Base-by-base conservation (phyloP, 352 stramenopile genomes). In the Sclerospora graminicola region DNA sequence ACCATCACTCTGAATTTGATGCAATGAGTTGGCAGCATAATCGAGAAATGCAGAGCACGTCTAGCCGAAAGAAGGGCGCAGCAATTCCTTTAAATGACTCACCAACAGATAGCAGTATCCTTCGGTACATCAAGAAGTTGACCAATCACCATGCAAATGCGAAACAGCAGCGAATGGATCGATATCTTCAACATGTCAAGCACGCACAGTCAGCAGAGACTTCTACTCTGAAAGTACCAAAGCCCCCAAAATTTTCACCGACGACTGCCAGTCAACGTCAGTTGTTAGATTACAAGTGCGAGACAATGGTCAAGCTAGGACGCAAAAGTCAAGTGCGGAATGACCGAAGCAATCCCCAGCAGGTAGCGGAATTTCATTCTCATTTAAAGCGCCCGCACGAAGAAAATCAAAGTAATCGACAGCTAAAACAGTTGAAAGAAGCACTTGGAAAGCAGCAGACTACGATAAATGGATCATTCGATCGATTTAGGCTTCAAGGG, bases 111-210 rank as follows among this genome's bases (percentile, higher is more conserved):
- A 76, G 64, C 41, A 66, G 41, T 10, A 65, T 80, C 15, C 45
- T 80, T 34, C 42, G 41, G 16, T 62, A 60, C 39, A 80, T 80
- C 26, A 80, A 77, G 40, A 68, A 48, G 24, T 44, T 80, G n/a
- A 61, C 70, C 29, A 54, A 19, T 2, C 67, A 72, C 39, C 66
- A 78, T 10, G 59, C 51, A 26, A 63, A 57, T 6, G 66, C 63
- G 1, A 75, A 66, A 30, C 66, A 78, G 18, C 66, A 75, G 33
- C 63, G 58, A 0, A 66, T 78, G 44, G 44, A 68, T 31, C 34
- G 30, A 33, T 78, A 58, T 34, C 41, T 78, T 5, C 43, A 57
- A 18, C 45, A 59, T 44, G 52, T 54, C 30, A 61, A 69, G 16
- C 41, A 41, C 19, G 8, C 28, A 16, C 21, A 56, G 27, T 28